Base-by-base conservation (phyloP, 257 asterid species). In the Scutellaria galericulata region DNA sequence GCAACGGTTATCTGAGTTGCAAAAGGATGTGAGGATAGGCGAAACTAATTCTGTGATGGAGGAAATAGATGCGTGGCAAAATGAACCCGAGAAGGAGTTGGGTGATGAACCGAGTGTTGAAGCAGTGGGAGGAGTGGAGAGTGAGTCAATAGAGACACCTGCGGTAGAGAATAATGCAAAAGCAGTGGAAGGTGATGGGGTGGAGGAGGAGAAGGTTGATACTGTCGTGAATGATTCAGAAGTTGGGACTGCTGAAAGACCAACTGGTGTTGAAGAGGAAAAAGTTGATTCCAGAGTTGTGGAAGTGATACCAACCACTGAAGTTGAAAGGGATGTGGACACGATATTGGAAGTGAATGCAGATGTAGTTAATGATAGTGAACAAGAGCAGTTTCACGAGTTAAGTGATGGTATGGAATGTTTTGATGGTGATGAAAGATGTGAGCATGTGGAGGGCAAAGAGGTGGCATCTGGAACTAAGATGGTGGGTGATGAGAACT, bases 401-500 rank as follows among this genome's bases (percentile, higher is more conserved):
- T 66, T 73, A 31, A 67, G 64, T 15, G 79, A 67, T 51, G 67
- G 11, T 54, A n/a, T 22, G 35, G 71, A 64, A 40, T 10, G 69
- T 66, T 57, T 18, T 55, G 51, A 51, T 64, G 68, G 52, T 24
- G 79, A 78, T 39, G 71, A 55, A 52, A 68, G 54, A 60, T 48
- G 50, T 55, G 86, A 78, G 76, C 70, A 40, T 76, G 72, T 66
- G 6, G 77, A 81, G 72, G 76, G 58, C 64, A 72, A 74, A 59
- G 73, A 58, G 14, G 42, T 41, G 70, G 64, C 52, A 69, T 31
- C 53, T 40, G 81, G 61, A 61, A 15, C 65, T 7, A 56, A 80
- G 76, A 70, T 53, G 77, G 74, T 15, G 74, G 55, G 72, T 40
- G 81, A 54, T 55, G 80, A 73, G 69, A 57, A 71, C 40, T 35